phyloP scores from a whole-genome alignment of 148 eudicot genomes.

The Arbutus unedo region DNA sequence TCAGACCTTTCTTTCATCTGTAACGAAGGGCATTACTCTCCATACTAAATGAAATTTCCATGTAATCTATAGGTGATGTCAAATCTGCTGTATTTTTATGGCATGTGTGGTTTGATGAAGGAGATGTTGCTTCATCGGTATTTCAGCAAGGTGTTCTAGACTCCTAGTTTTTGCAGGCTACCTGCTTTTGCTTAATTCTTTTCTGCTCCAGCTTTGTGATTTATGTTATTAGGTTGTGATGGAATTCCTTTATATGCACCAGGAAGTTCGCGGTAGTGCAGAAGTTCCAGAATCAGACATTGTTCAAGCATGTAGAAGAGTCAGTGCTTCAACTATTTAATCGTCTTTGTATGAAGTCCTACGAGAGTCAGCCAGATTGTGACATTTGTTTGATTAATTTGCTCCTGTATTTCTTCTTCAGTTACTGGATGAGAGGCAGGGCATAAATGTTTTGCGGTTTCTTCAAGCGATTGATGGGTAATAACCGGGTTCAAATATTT shows the following conservation, averaged over 20 bases:
- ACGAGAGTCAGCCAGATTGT: neutral
- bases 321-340: slow-evolving; percentile 32
- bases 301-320: slow-evolving; percentile 96
- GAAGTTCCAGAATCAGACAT: slow-evolving; percentile 86
- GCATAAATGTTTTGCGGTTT: slow-evolving; percentile 74
- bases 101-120: slow-evolving; percentile 80
- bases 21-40: neutral
- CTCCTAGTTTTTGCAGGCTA: neutral
- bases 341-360: neutral
- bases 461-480: slow-evolving; percentile 92
- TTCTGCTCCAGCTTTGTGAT: slow-evolving; percentile 7
- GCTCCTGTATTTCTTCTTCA: slow-evolving; percentile 25
- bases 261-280: slow-evolving; percentile 87
- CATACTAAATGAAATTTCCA: neutral
- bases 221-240: slow-evolving; percentile 11
- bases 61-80: slow-evolving; percentile 64
- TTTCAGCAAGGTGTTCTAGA: slow-evolving; percentile 75
- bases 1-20: neutral
- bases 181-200: neutral
- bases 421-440: slow-evolving; percentile 90
- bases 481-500: slow-evolving; percentile 10
- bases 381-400: slow-evolving; percentile 6
- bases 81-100: slow-evolving; percentile 83
- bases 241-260: slow-evolving; percentile 21
- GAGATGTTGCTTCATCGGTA: slow-evolving; percentile 86